Evolutionary conservation across 306 rosid genomes (phyloP).

Genomic region (Cucurbita pepo): DNA sequence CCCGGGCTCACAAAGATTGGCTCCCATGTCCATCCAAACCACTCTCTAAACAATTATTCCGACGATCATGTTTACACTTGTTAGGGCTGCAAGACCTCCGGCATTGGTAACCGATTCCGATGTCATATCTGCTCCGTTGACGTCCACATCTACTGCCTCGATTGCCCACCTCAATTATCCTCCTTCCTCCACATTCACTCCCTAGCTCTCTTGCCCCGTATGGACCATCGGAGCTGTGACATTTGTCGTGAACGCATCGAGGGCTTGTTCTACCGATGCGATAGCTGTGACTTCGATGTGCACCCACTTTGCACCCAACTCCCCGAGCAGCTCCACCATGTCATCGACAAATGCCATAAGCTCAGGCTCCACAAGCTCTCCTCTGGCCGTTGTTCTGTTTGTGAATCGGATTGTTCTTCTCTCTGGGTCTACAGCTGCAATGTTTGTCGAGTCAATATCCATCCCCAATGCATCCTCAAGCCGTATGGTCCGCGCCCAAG

Average conservation of each 20-base stretch:
- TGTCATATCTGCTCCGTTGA: conserved; percentile 1
- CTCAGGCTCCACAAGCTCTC: neutral
- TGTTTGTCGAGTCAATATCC: neutral
- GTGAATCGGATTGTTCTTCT: neutral
- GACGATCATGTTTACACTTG: neutral
- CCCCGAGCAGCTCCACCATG: neutral
- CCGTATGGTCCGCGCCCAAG: neutral
- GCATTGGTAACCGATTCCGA: neutral
- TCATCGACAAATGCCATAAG: neutral
- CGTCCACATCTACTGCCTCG: neutral
- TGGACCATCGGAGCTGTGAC: too few relatives aligned
- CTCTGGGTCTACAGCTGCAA: neutral
- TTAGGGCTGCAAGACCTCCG: neutral
- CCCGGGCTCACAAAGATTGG: too few relatives aligned
- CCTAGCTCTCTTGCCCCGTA: neutral
- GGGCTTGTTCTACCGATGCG: too few relatives aligned
- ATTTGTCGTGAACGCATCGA: too few relatives aligned
- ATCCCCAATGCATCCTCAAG: neutral
- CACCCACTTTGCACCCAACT: too few relatives aligned
- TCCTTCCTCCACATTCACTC: neutral
- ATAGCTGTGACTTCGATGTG: too few relatives aligned
- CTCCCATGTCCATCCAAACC: neutral
- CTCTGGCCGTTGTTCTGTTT: neutral
- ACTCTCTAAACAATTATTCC: neutral
- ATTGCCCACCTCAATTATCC: too few relatives aligned